Conservation (phyloP, 495 filamentous ascomycete genomes). For the Aspergillus carlsbadensis region DNA sequence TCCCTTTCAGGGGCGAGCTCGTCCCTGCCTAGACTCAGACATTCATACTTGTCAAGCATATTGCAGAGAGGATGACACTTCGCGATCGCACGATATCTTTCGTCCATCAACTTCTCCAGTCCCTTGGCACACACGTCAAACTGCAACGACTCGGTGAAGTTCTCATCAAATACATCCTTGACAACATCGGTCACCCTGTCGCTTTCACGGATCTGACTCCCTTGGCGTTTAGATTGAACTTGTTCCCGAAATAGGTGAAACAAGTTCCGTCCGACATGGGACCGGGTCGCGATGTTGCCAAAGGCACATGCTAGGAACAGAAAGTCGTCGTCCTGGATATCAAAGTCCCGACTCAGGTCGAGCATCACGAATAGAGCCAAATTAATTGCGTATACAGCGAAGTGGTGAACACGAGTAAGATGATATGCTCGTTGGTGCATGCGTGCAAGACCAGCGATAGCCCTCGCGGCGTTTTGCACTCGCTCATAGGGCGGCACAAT, state of each 20-base stretch:
- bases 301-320: slow-evolving; percentile 39
- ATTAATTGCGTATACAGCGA: slow-evolving; percentile 46
- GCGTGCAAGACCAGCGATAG: slow-evolving; percentile 34
- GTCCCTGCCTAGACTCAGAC: slow-evolving; percentile 42
- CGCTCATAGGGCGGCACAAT: slow-evolving; percentile 25
- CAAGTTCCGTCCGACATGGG: slow-evolving; percentile 36
- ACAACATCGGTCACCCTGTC: slow-evolving; percentile 31
- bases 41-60: slow-evolving; percentile 47
- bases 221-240: slow-evolving; percentile 34
- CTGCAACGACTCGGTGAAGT: slow-evolving; percentile 13
- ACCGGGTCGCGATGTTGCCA: slow-evolving; percentile 38
- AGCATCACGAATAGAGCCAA: slow-evolving; percentile 43
- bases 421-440: slow-evolving; percentile 39
- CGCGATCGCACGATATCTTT: slow-evolving; percentile 33
- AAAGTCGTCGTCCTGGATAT: slow-evolving; percentile 41
- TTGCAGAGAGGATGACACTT: slow-evolving; percentile 29
- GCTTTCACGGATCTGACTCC: slow-evolving; percentile 26
- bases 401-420: slow-evolving; percentile 41
- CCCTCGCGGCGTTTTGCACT: slow-evolving; percentile 29
- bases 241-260: slow-evolving; percentile 45
- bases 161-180: slow-evolving; percentile 41
- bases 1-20: slow-evolving; percentile 27
- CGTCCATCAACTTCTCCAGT: slow-evolving; percentile 38
- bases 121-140: slow-evolving; percentile 41
- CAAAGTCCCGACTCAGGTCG: slow-evolving; percentile 30